These are phyloP conservation scores for Auricularia cornea DNA, from an alignment of 768 basidiomycete species.

Conservation along the genomic window DNA sequence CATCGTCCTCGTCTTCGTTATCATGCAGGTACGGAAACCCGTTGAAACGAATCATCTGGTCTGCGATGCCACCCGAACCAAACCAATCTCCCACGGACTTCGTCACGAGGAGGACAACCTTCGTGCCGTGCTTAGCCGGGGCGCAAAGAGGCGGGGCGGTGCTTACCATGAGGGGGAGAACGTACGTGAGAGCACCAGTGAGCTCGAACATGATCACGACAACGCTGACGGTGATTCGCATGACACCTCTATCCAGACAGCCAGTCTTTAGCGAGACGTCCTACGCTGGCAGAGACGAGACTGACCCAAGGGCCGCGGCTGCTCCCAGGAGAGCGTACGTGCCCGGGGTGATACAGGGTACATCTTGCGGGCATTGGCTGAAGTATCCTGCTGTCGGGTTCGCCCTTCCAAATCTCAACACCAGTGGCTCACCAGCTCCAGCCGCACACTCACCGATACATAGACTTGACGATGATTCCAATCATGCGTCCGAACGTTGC, in stretches of 20 bases:
- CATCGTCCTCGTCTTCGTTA: constrained; percentile 63
- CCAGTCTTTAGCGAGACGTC: neutral
- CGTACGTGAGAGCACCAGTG: constrained; percentile 94
- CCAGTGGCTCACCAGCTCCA: constrained; percentile 1
- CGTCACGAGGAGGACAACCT: constrained; percentile 95
- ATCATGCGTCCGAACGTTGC: constrained; percentile 97
- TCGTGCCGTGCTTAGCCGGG: constrained; percentile 3
- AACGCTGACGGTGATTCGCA: constrained; percentile 94
- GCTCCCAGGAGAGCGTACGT: constrained; percentile 98
- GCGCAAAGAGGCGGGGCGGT: neutral
- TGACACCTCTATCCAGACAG: constrained; percentile 65
- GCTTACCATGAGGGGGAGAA: constrained; percentile 91
- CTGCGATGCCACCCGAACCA: constrained; percentile 89
- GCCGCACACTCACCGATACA: constrained; percentile 54
- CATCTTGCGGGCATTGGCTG: constrained; percentile 80
- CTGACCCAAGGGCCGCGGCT: constrained; percentile 85
- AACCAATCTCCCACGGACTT: constrained; percentile 95
- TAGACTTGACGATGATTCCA: constrained; percentile 90
- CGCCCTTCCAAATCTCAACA: constrained; percentile 40
- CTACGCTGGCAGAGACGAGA: neutral
- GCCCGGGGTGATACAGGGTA: constrained; percentile 96
- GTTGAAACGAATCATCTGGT: constrained; percentile 95
- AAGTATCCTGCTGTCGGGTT: constrained; percentile 83
- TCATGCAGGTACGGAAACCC: constrained; percentile 89
- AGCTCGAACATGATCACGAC: constrained; percentile 99